Evolutionary conservation across 495 filamentous ascomycete genomes (phyloP), one percentile per base, ranked within the genome.

Genomic region (Xylaria sp.): DNA sequence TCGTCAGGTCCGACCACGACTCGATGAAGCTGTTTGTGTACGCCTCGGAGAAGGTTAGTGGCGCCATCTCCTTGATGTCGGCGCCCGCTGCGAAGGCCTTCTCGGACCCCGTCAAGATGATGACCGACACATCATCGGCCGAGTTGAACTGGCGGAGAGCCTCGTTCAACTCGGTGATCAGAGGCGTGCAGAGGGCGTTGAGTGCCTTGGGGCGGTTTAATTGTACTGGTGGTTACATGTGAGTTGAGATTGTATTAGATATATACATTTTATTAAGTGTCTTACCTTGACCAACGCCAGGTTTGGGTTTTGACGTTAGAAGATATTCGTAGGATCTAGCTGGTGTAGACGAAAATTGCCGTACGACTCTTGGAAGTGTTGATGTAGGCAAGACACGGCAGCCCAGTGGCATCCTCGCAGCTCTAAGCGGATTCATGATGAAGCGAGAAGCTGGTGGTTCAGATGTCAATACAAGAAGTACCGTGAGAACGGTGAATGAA

Each of bases 61-160:
- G 88, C 48, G 92, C 90, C 96, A 99, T 99, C 84, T 99, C 96
- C 82, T 98, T 98, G 83, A 99, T 99, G 82, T 99, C 96, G 69
- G 96, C 96, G 68, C 96, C 96, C 71, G 96, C 96, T 3, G 96
- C 96, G 80, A 99, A 99, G 55, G 95, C 93, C 78, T 90, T 92
- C 66, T 91, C 87, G 71, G 88, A 93, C 61, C 96, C 96, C 0
- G 96, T 98, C 50, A 99, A 89, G 61, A 99, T 83, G 72, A 97
- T 92, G 57, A 91, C 90, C 41, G 90, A 87, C 72, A 93, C 90
- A 64, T 82, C 80, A 61, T 90, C 87, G 75, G 93, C 89, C 62
- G 86, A 76, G 75, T 97, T 92, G 81, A 96, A 88, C 61, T 86
- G 83, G 70, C 80, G 83, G 71, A 99, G 89, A 35, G 94, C 93